Conservation (phyloP, 129 eudicot genomes). For the Centrapalus pauciflorus region DNA sequence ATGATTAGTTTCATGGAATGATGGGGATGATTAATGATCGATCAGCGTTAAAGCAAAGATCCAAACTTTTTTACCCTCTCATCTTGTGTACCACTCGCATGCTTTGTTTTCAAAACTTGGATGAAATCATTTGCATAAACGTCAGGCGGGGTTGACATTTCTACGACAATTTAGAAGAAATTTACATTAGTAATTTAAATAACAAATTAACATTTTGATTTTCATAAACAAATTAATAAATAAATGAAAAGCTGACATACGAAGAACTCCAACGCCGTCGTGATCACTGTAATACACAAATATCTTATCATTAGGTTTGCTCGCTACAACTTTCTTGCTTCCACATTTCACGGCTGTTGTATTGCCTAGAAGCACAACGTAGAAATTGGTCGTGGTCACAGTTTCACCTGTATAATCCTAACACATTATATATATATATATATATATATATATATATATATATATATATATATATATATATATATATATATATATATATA, state of each 20-base stretch:
- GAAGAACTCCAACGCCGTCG: conserved; percentile 74
- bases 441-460: too few species aligned
- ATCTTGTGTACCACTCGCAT: conserved; percentile 48
- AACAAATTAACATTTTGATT: background rate
- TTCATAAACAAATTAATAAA: background rate
- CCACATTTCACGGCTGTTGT: conserved; percentile 50
- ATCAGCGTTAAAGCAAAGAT: background rate
- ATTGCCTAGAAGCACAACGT: conserved; percentile 57
- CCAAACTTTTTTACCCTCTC: conserved; percentile 53
- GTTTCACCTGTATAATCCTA: conserved; percentile 68
- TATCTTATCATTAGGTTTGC: conserved; percentile 55
- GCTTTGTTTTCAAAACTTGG: conserved; percentile 56
- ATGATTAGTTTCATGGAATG: background rate
- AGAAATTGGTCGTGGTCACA: conserved; percentile 49
- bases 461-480: too few species aligned
- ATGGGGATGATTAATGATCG: background rate
- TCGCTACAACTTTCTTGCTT: conserved; percentile 60
- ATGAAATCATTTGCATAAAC: conserved; percentile 60
- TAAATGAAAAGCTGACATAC: conserved; percentile 14
- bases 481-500: too few species aligned
- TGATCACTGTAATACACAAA: conserved; percentile 64
- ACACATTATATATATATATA: background rate
- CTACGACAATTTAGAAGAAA: conserved; percentile 20
- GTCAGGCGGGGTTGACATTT: conserved; percentile 57
- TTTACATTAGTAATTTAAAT: background rate